A percentile compares a stretch with the other conserved stretches of the same genome.
phyloP scores from a whole-genome alignment of 345 rosid genomes.

The Eutrema heterophyllum region DNA sequence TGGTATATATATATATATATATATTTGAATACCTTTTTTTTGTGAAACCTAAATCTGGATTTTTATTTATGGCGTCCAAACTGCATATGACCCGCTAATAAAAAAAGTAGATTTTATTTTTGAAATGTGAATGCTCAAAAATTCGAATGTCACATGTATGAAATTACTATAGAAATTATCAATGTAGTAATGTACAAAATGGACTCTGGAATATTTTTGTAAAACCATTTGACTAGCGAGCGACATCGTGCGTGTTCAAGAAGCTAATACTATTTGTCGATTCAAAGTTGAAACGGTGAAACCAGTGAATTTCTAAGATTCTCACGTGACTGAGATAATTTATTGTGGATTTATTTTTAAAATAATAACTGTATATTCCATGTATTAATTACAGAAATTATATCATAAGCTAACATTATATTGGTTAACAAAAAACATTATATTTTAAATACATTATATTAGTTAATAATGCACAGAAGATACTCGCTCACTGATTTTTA shows the following conservation, averaged over 20 bases:
- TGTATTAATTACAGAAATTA: neutral
- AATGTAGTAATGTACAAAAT: slow-evolving; percentile 6
- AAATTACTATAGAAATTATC: neutral
- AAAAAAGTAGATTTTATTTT: neutral
- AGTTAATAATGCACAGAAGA: neutral
- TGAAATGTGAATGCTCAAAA: neutral
- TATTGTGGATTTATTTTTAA: neutral
- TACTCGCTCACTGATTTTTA: neutral
- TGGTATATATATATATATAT: neutral
- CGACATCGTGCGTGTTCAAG: neutral
- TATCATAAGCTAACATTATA: neutral
- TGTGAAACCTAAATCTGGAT: neutral
- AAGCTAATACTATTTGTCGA: neutral
- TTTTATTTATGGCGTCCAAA: neutral
- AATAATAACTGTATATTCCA: neutral
- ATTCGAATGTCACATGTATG: neutral
- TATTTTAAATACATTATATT: neutral
- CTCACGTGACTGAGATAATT: slow-evolving; percentile 6
- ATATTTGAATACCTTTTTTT: neutral
- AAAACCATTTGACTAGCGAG: slow-evolving; percentile 7
- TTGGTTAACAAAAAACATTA: neutral
- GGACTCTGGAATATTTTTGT: slow-evolving; percentile 11
- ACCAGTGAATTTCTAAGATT: slow-evolving; percentile 3
- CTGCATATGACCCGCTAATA: neutral
- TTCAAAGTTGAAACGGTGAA: neutral